A percentile compares a stretch with the other conserved stretches of the same genome.
Conservation (phyloP, 805 yeast species). For the Starmerella asiatica region DNA sequence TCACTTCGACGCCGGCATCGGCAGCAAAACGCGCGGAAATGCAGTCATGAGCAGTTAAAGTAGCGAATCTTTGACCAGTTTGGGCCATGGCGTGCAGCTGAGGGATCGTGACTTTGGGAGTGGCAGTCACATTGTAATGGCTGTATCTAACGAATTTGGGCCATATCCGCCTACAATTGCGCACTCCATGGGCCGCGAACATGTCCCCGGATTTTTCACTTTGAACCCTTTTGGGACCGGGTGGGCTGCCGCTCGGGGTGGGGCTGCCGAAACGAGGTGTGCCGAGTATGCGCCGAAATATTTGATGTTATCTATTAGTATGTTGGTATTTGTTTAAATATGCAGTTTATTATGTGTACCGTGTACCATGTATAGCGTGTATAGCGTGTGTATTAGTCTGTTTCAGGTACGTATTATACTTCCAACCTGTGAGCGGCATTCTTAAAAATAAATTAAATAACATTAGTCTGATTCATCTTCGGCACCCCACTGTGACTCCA, state of each 20-base stretch:
- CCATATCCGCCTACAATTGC: not conserved
- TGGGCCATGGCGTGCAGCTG: constrained; percentile 29
- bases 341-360: too few species aligned
- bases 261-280: too few species aligned
- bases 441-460: too few species aligned
- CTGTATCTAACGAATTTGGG: constrained; percentile 8
- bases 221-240: not conserved
- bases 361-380: too few species aligned
- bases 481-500: constrained; percentile 16
- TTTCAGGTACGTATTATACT: too few species aligned
- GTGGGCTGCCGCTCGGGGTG: too few species aligned
- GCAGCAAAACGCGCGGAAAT: constrained; percentile 63
- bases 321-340: too few species aligned
- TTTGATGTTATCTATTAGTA: too few species aligned
- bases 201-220: not conserved
- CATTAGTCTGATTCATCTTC: constrained; percentile 9
- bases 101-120: constrained; percentile 30
- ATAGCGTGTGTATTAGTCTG: too few species aligned
- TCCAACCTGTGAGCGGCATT: too few species aligned
- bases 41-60: constrained; percentile 83
- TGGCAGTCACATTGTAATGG: constrained; percentile 12
- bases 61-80: constrained; percentile 32
- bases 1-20: constrained; percentile 49
- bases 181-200: not conserved
- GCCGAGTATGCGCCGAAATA: too few species aligned